These are phyloP conservation scores for Ceratocystis harringtonii DNA, from an alignment of 2,329 filamentous ascomycete genomes.

Conservation along the genomic window DNA sequence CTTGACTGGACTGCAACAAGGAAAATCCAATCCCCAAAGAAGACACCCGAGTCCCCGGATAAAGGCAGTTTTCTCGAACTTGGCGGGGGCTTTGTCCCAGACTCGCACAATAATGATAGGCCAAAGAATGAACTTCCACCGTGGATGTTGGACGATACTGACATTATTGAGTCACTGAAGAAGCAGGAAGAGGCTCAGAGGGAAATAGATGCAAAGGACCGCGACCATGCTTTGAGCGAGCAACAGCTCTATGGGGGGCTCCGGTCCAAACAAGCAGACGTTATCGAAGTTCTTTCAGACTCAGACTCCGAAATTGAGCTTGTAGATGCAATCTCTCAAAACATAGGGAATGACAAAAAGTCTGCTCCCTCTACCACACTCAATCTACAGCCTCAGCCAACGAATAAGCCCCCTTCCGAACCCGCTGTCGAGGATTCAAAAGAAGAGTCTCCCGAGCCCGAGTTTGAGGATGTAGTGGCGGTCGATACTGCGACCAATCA, in stretches of 20 bases:
- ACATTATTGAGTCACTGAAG: slow-evolving; percentile 49
- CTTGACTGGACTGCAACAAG: slow-evolving; percentile 39
- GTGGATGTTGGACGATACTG: slow-evolving; percentile 53
- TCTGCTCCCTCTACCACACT: neutral
- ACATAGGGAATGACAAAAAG: neutral
- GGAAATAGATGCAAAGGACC: slow-evolving; percentile 50
- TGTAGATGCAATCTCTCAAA: slow-evolving; percentile 27
- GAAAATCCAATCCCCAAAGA: neutral
- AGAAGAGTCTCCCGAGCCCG: slow-evolving; percentile 5
- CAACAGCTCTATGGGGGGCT: slow-evolving; percentile 22
- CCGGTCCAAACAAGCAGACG: slow-evolving; percentile 30
- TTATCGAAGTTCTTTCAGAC: slow-evolving; percentile 46
- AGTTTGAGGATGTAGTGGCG: slow-evolving; percentile 10
- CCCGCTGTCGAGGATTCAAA: slow-evolving; percentile 4
- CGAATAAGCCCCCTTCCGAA: neutral
- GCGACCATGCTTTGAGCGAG: slow-evolving; percentile 41
- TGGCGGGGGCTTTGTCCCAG: slow-evolving; percentile 11
- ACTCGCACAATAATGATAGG: slow-evolving; percentile 25
- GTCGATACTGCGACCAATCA: neutral
- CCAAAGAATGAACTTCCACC: slow-evolving; percentile 51
- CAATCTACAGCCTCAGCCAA: neutral
- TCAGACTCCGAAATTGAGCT: slow-evolving; percentile 43
- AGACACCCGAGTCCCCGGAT: neutral
- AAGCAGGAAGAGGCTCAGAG: slow-evolving; percentile 41
- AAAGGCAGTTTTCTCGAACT: neutral